A percentile compares a stretch with the other conserved stretches of the same genome.
Evolutionary conservation across 73 alveolate genomes (phyloP).

Genomic region (Stentor roeselii): DNA sequence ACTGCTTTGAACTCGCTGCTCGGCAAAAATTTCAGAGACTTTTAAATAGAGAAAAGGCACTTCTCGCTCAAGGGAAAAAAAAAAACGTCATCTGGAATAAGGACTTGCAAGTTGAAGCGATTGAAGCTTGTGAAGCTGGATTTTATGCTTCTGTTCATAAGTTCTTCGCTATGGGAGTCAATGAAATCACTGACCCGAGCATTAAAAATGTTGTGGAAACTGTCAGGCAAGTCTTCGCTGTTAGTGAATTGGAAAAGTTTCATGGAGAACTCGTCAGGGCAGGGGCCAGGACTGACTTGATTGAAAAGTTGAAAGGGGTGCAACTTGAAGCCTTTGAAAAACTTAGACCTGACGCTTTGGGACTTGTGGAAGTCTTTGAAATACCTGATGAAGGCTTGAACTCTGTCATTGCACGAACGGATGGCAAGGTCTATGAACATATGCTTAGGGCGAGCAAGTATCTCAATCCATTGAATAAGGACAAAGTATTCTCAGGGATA

Average conservation of each 20-base stretch:
- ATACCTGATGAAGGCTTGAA: conserved; percentile 15
- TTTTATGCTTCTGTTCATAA: conserved; percentile 6
- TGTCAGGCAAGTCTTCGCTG: conserved; percentile 5
- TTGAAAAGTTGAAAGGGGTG: not conserved
- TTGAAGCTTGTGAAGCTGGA: conserved; percentile 23
- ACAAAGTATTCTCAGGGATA: conserved; percentile 1
- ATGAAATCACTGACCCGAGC: not conserved
- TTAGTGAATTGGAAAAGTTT: not conserved
- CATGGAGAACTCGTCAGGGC: not conserved
- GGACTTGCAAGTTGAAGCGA: conserved; percentile 23
- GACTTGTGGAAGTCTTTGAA: conserved; percentile 30
- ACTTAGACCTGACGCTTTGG: conserved; percentile 27
- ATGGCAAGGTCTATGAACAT: conserved; percentile 3
- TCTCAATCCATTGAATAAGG: conserved; percentile 10
- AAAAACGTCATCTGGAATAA: not conserved
- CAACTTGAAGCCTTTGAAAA: not conserved
- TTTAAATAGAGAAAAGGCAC: not conserved
- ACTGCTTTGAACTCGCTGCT: conserved; percentile 16
- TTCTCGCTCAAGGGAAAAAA: not conserved
- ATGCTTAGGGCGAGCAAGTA: conserved; percentile 11
- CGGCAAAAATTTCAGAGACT: not conserved
- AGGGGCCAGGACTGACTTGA: not conserved
- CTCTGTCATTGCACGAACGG: conserved; percentile 6
- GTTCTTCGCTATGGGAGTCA: not conserved
- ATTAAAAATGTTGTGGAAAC: not conserved